phyloP scores from a whole-genome alignment of 306 rosid species.

The Senna tora region DNA sequence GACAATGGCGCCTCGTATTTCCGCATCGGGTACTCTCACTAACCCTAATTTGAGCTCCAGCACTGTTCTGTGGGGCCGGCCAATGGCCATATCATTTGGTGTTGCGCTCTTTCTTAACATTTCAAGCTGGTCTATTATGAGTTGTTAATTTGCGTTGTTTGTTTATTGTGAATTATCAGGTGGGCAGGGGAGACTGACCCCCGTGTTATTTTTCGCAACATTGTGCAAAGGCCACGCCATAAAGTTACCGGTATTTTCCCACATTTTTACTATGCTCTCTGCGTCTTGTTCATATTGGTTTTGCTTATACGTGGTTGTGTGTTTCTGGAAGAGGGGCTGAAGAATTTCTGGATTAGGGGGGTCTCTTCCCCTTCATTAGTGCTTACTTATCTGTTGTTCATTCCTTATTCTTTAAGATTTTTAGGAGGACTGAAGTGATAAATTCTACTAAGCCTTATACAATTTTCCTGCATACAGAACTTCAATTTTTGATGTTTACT shows the following conservation, averaged over 20 bases:
- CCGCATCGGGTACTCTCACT: conserved; percentile 65
- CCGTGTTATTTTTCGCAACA: conserved; percentile 95
- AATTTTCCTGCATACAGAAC: not conserved
- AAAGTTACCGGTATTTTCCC: conserved; percentile 67
- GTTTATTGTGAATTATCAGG: conserved; percentile 51
- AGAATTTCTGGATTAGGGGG: conserved; percentile 4
- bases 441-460: not conserved
- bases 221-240: conserved; percentile 98
- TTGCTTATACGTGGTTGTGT: not conserved
- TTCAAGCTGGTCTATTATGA: not conserved
- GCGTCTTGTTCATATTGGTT: not conserved
- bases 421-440: not conserved
- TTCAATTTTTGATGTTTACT: not conserved
- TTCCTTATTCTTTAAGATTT: not conserved
- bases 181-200: conserved; percentile 98
- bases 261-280: not conserved
- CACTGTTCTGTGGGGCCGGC: not conserved
- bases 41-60: conserved; percentile 54
- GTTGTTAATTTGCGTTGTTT: conserved; percentile 23
- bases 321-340: not conserved
- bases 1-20: conserved; percentile 92
- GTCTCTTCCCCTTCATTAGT: not conserved
- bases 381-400: not conserved
- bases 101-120: not conserved
- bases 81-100: not conserved